Conservation (phyloP, 176 grass and related monocot genomes). For the Hordeum marinum region DNA sequence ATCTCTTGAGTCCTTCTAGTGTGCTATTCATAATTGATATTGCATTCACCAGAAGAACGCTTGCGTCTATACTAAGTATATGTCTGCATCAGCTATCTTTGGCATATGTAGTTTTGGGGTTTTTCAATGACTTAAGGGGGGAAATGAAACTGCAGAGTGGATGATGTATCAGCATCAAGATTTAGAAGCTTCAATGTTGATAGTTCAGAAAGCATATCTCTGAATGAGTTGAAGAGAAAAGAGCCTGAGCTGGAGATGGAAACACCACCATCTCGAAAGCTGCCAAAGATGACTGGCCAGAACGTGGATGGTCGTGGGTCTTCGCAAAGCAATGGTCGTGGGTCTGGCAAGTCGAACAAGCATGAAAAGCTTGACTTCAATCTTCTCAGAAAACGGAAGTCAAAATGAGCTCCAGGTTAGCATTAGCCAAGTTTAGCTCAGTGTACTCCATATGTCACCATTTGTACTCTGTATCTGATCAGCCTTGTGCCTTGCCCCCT, state of each 20-base stretch:
- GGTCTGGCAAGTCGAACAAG: constrained; percentile 47
- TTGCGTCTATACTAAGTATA: background rate
- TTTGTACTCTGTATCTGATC: constrained; percentile 22
- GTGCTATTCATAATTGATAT: background rate
- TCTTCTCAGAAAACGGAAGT: constrained; percentile 46
- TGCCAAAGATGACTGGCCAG: constrained; percentile 24
- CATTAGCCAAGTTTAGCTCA: background rate
- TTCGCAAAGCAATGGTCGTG: constrained; percentile 40
- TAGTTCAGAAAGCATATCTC: constrained; percentile 39
- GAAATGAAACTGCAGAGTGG: constrained; percentile 37
- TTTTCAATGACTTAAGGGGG: background rate
- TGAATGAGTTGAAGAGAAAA: constrained; percentile 72
- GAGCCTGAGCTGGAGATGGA: constrained; percentile 44
- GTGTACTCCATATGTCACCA: constrained; percentile 8
- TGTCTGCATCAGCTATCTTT: background rate
- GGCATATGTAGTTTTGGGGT: background rate
- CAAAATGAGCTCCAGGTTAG: background rate
- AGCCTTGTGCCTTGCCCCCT: background rate
- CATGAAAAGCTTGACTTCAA: constrained; percentile 60
- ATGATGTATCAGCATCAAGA: constrained; percentile 30
- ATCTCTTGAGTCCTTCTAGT: background rate
- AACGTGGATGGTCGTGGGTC: constrained; percentile 27
- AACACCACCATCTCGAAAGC: constrained; percentile 31
- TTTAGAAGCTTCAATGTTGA: constrained; percentile 25
- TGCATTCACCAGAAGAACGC: background rate